A percentile compares a stretch with the other conserved stretches of the same genome.
Conservation (phyloP, 768 basidiomycete species). For the Clitopilus passeckerianus region DNA sequence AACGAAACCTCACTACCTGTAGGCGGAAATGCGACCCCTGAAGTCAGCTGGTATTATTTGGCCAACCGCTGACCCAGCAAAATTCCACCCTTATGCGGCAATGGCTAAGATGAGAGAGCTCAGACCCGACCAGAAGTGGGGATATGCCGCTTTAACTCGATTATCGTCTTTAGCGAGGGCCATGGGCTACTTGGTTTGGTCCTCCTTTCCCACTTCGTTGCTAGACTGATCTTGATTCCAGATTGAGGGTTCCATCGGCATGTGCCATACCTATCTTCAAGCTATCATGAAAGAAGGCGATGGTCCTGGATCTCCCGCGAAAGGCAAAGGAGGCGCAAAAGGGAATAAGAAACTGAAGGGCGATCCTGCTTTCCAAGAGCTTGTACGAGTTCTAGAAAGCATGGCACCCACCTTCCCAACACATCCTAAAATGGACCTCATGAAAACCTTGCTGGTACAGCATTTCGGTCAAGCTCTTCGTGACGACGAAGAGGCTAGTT, state of each 20-base stretch:
- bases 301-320: constrained; percentile 19
- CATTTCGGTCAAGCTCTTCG: constrained; percentile 67
- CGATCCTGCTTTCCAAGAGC: constrained; percentile 55
- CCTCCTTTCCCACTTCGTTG: background rate
- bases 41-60: constrained; percentile 38
- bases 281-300: constrained; percentile 38
- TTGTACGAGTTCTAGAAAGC: constrained; percentile 65
- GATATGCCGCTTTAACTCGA: constrained; percentile 43
- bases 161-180: constrained; percentile 65
- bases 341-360: constrained; percentile 44
- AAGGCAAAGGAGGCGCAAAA: constrained; percentile 22
- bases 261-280: constrained; percentile 68
- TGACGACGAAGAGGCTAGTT: constrained; percentile 27
- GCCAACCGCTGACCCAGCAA: constrained; percentile 44
- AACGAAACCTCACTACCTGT: background rate
- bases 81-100: constrained; percentile 63
- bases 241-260: constrained; percentile 78
- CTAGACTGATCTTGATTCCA: constrained; percentile 20
- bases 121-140: constrained; percentile 37
- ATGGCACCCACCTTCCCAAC: constrained; percentile 51
- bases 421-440: constrained; percentile 92
- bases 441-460: constrained; percentile 68
- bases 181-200: constrained; percentile 81
- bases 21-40: constrained; percentile 30
- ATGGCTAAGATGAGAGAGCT: constrained; percentile 37